These are phyloP conservation scores for Xylariaceae sp. DNA, from an alignment of 2,329 filamentous ascomycete species.

Conservation along the genomic window DNA sequence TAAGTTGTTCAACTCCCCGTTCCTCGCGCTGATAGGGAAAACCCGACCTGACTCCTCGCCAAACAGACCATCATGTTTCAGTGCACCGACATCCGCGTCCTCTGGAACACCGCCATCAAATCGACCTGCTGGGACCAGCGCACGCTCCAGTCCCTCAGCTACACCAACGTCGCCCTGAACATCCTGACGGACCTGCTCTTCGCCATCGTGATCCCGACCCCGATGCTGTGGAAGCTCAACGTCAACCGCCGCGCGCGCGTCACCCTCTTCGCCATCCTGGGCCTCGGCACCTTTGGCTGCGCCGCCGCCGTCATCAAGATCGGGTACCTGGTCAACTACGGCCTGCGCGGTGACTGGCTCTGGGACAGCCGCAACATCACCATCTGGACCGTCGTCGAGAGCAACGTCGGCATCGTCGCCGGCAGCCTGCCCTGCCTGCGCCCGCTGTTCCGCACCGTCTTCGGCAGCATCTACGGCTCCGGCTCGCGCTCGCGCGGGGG, in stretches of 20 bases:
- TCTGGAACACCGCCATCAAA: slow-evolving; percentile 38
- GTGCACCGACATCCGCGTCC: slow-evolving; percentile 39
- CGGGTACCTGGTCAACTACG: slow-evolving; percentile 33
- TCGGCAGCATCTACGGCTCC: slow-evolving; percentile 17
- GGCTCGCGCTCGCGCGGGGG: too few relatives aligned
- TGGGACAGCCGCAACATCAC: slow-evolving; percentile 44
- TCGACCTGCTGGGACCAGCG: slow-evolving; percentile 36
- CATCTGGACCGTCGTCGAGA: slow-evolving; percentile 39
- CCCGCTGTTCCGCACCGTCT: slow-evolving; percentile 29
- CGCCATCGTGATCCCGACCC: slow-evolving; percentile 33
- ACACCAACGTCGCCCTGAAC: slow-evolving; percentile 33
- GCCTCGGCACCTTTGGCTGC: slow-evolving; percentile 41
- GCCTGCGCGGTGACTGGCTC: slow-evolving; percentile 35
- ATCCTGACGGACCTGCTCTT: slow-evolving; percentile 35
- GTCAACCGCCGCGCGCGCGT: slow-evolving; percentile 37
- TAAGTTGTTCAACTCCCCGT: background rate
- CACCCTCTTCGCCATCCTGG: slow-evolving; percentile 36
- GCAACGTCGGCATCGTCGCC: slow-evolving; percentile 34
- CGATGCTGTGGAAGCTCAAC: slow-evolving; percentile 35
- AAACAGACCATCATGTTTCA: slow-evolving; percentile 42
- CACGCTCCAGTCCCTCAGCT: slow-evolving; percentile 38
- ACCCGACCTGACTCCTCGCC: too few relatives aligned
- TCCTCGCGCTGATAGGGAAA: background rate
- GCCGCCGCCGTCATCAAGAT: slow-evolving; percentile 39
- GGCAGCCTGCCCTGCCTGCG: slow-evolving; percentile 31